Evolutionary conservation across 768 basidiomycete species (phyloP).

Genomic region (Boletus pseudo-olivaceus): DNA sequence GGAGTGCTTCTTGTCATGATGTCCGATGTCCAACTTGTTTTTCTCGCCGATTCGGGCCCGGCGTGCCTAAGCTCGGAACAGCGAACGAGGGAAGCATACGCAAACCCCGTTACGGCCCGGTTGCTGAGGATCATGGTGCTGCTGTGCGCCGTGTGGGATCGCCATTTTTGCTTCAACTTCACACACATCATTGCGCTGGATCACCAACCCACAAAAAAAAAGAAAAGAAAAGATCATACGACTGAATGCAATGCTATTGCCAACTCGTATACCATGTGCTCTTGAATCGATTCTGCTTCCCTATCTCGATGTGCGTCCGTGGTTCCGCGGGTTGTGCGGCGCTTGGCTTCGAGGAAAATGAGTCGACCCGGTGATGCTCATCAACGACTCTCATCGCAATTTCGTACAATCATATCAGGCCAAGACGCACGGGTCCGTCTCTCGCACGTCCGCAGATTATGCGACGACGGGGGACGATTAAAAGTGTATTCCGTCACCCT

Average conservation of each 20-base stretch:
- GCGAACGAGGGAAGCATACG: too few relatives aligned
- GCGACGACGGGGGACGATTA: not conserved
- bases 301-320: not conserved
- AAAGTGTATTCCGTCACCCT: not conserved
- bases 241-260: not conserved
- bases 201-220: not conserved
- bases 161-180: not conserved
- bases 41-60: not conserved
- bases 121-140: not conserved
- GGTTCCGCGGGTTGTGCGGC: not conserved
- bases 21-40: not conserved
- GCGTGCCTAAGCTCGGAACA: too few relatives aligned
- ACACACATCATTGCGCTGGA: not conserved
- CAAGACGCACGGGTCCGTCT: not conserved
- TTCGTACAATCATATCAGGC: not conserved
- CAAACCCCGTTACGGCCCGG: not conserved
- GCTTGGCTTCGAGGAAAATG: not conserved
- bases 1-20: not conserved
- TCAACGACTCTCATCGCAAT: not conserved
- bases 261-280: not conserved
- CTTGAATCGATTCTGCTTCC: not conserved
- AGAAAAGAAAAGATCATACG: too few relatives aligned
- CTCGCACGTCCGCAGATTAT: slow-evolving; percentile 2
- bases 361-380: not conserved
- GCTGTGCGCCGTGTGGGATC: not conserved